Conservation (phyloP, 2,329 filamentous ascomycete species). For the Alternaria ventricosa region DNA sequence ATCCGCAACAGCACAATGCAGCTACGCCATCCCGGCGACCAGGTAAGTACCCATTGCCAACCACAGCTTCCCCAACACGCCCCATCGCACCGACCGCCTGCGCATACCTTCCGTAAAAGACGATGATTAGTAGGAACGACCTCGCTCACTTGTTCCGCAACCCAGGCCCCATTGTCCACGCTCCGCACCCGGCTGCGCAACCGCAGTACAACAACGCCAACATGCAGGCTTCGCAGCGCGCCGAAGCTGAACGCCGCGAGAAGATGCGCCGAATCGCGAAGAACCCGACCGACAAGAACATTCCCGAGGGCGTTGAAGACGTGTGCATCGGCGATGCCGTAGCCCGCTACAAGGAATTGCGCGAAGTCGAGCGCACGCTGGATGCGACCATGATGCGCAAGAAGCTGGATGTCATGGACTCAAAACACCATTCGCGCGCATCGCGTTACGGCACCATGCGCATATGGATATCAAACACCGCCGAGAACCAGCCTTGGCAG, state of each 20-base stretch:
- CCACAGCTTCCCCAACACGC: constrained; percentile 11
- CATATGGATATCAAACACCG: constrained; percentile 94
- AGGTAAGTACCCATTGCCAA: constrained; percentile 45
- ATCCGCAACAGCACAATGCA: constrained; percentile 44
- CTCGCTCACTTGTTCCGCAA: constrained; percentile 54
- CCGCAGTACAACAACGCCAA: constrained; percentile 49
- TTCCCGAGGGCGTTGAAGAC: constrained; percentile 85
- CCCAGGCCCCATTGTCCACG: constrained; percentile 53
- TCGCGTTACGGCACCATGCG: constrained; percentile 86
- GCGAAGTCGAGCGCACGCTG: constrained; percentile 84
- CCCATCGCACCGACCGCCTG: constrained; percentile 21
- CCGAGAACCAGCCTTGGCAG: constrained; percentile 95
- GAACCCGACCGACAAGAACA: constrained; percentile 93
- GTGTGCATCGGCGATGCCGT: constrained; percentile 82
- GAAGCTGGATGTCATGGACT: constrained; percentile 86
- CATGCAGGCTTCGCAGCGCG: constrained; percentile 54
- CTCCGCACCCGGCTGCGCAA: constrained; percentile 59
- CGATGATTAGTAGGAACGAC: constrained; percentile 58
- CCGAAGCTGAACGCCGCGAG: constrained; percentile 63
- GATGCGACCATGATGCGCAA: constrained; percentile 96
- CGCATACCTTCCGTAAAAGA: constrained; percentile 10
- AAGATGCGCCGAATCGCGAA: constrained; percentile 79
- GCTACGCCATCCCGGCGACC: constrained; percentile 50
- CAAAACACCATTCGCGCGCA: constrained; percentile 73
- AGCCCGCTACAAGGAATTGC: constrained; percentile 79